Evolutionary conservation across 2,329 filamentous ascomycete species (phyloP).

Genomic region (Phoma sp.): DNA sequence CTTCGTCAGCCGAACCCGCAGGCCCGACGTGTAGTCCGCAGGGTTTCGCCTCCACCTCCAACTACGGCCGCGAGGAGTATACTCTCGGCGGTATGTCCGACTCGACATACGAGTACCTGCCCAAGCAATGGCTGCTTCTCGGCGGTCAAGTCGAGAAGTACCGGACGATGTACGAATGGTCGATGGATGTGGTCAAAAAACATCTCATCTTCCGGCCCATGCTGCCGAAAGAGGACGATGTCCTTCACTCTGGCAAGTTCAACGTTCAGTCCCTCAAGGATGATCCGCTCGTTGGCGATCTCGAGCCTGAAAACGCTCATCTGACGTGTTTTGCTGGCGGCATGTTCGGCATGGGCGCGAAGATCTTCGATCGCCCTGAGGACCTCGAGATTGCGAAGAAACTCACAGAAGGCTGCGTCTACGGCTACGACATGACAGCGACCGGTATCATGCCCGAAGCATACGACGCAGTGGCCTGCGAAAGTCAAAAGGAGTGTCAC

Average conservation of each 20-base stretch:
- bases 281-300: conserved; percentile 31
- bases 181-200: conserved; percentile 53
- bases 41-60: conserved; percentile 61
- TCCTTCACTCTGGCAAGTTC: conserved; percentile 51
- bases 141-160: conserved; percentile 58
- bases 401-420: conserved; percentile 70
- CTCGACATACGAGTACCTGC: conserved; percentile 54
- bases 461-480: conserved; percentile 59
- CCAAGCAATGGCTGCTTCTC: conserved; percentile 58
- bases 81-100: conserved; percentile 52
- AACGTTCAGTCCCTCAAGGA: conserved; percentile 42
- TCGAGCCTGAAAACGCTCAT: conserved; percentile 62
- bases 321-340: conserved; percentile 75
- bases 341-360: conserved; percentile 72
- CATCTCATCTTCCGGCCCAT: conserved; percentile 61
- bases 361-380: conserved; percentile 62
- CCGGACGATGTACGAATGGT: conserved; percentile 64
- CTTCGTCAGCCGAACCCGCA: conserved; percentile 18
- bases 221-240: conserved; percentile 54
- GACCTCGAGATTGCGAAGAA: conserved; percentile 65
- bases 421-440: conserved; percentile 64
- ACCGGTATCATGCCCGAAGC: conserved; percentile 70
- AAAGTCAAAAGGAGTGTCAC: conserved; percentile 49
- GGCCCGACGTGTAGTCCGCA: conserved; percentile 54
- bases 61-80: conserved; percentile 54